Evolutionary conservation across 306 rosid genomes (phyloP).

Genomic region (Cicer chorassanicum): DNA sequence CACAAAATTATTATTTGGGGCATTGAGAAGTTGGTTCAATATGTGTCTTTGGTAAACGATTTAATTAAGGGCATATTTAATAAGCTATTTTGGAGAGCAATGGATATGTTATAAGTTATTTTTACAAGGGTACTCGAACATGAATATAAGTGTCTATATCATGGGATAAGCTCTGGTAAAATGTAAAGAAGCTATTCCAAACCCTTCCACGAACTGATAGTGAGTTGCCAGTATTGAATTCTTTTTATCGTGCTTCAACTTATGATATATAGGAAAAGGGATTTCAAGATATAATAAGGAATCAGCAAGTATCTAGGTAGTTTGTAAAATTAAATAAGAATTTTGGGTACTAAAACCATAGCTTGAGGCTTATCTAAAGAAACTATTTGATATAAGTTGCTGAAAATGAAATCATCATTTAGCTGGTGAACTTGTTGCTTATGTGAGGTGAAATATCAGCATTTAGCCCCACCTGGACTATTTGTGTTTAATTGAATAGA

Average conservation of each 20-base stretch:
- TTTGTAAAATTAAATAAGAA: background rate
- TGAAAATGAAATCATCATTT: background rate
- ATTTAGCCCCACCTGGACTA: slow-evolving; percentile 20
- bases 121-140: background rate
- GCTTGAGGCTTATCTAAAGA: slow-evolving; percentile 21
- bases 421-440: slow-evolving; percentile 29
- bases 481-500: background rate
- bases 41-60: background rate
- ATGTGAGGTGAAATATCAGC: background rate
- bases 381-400: background rate
- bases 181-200: background rate
- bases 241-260: background rate
- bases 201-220: too few relatives aligned
- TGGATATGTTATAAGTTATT: background rate
- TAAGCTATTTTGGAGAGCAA: background rate
- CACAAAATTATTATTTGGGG: background rate
- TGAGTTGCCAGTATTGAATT: background rate
- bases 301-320: background rate
- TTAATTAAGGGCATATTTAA: background rate
- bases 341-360: background rate
- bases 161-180: background rate
- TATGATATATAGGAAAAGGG: background rate
- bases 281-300: background rate
- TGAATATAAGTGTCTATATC: background rate
- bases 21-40: background rate